A percentile compares a stretch with the other conserved stretches of the same genome.
phyloP scores from a whole-genome alignment of 1,284 basidiomycete species.

The Megacollybia platyphylla region DNA sequence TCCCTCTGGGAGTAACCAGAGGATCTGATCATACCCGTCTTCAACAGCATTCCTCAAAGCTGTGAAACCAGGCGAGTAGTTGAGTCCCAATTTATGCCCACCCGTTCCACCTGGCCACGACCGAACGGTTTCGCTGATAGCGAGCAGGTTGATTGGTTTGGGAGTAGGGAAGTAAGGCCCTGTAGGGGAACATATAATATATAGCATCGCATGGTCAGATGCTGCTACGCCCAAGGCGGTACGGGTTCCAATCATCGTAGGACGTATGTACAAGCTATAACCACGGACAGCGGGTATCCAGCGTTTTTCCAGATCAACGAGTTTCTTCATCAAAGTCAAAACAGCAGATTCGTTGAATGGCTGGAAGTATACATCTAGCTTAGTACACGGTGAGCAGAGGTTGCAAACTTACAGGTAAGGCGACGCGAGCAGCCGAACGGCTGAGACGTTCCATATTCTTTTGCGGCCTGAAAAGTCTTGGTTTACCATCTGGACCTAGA shows the following conservation, averaged over 20 bases:
- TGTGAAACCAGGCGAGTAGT: conserved; percentile 60
- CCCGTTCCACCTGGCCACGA: conserved; percentile 76
- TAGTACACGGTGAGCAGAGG: background rate
- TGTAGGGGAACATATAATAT: conserved; percentile 53
- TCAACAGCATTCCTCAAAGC: conserved; percentile 31
- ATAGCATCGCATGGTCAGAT: conserved; percentile 61
- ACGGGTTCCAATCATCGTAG: conserved; percentile 77
- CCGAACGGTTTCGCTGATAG: conserved; percentile 55
- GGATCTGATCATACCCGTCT: conserved; percentile 22
- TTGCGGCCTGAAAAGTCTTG: conserved; percentile 68
- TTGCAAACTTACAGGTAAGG: conserved; percentile 26
- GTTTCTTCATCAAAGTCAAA: conserved; percentile 54
- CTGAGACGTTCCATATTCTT: conserved; percentile 73
- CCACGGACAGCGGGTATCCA: conserved; percentile 67
- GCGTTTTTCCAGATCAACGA: conserved; percentile 55
- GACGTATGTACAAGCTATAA: conserved; percentile 70
- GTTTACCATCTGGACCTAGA: conserved; percentile 47
- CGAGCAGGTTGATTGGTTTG: conserved; percentile 61
- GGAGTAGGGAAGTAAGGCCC: conserved; percentile 64
- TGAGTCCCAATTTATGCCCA: conserved; percentile 51
- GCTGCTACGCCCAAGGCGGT: conserved; percentile 56
- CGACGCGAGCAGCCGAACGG: conserved; percentile 45
- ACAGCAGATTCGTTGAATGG: conserved; percentile 52
- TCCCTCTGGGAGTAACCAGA: conserved; percentile 25
- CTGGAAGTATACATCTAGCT: conserved; percentile 19